Conservation (phyloP, 495 filamentous ascomycete genomes). For the Aspergillus leporis region DNA sequence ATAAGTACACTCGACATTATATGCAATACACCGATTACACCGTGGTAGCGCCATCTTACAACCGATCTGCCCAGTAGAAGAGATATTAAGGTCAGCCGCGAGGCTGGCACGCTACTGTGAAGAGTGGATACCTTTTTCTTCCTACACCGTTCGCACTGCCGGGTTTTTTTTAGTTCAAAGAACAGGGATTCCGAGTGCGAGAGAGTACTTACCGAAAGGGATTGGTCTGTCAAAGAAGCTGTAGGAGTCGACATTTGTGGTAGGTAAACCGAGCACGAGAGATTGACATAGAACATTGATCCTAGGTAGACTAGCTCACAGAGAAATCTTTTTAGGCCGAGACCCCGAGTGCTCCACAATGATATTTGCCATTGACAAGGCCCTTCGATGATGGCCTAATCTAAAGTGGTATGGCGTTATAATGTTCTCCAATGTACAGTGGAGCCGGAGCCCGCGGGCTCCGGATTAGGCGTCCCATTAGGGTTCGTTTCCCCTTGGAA, state of each 20-base stretch:
- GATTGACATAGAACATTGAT: too few species aligned
- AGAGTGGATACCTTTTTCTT: neutral
- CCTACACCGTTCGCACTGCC: neutral
- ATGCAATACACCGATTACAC: neutral
- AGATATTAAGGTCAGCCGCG: neutral
- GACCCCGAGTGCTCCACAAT: neutral
- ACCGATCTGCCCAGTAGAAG: neutral
- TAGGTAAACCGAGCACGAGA: too few species aligned
- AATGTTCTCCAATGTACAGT: too few species aligned
- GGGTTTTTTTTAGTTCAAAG: neutral
- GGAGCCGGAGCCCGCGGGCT: neutral
- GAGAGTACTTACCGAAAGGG: neutral
- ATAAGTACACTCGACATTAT: neutral
- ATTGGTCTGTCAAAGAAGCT: neutral
- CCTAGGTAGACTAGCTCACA: neutral
- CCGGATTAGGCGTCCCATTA: too few species aligned
- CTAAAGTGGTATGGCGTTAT: neutral
- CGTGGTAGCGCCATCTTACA: neutral
- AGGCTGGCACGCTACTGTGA: neutral
- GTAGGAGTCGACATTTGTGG: neutral
- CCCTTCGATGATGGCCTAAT: too few species aligned
- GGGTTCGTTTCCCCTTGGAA: neutral
- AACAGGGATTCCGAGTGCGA: neutral
- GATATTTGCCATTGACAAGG: too few species aligned
- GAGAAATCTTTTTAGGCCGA: neutral